phyloP scores from a whole-genome alignment of 2,329 filamentous ascomycete species.

The Fusarium chaquense region DNA sequence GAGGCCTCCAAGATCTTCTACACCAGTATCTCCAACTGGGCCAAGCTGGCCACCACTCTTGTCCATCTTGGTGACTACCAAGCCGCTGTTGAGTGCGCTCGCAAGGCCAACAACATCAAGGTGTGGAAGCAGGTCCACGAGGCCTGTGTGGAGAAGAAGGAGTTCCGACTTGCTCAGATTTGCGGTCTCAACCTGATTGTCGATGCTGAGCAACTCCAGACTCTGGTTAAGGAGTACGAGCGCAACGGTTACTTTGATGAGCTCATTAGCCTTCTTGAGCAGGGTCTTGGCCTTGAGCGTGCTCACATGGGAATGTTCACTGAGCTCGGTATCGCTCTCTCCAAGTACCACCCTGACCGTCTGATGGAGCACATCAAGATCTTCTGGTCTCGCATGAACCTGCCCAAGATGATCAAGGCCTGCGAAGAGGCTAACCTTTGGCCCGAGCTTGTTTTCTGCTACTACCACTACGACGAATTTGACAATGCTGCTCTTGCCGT shows the following conservation, averaged over 20 bases:
- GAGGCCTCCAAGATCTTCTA: constrained; percentile 99
- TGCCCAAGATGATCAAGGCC: constrained; percentile 94
- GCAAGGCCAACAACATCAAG: constrained; percentile 99
- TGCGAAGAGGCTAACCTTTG: constrained; percentile 96
- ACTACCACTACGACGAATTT: constrained; percentile 98
- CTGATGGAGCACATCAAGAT: constrained; percentile 99
- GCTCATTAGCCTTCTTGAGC: constrained; percentile 92
- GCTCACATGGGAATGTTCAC: constrained; percentile 99
- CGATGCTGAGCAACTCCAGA: constrained; percentile 93
- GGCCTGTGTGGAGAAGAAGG: constrained; percentile 96
- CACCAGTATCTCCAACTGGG: constrained; percentile 99
- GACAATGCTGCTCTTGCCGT: constrained; percentile 97
- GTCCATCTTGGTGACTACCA: constrained; percentile 99
- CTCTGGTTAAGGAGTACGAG: constrained; percentile 97
- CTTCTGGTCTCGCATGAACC: constrained; percentile 98
- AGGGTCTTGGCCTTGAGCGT: constrained; percentile 91
- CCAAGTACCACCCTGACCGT: constrained; percentile 94
- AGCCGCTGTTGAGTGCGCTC: constrained; percentile 94
- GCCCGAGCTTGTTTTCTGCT: constrained; percentile 98
- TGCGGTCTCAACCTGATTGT: constrained; percentile 98
- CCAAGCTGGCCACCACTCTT: constrained; percentile 95
- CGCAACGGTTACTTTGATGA: constrained; percentile 98
- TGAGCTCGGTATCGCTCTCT: constrained; percentile 87
- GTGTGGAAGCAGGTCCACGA: constrained; percentile 99
- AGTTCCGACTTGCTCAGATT: constrained; percentile 98